Conservation (phyloP, 202 grass and related monocot species). For the Zoysia matrella region DNA sequence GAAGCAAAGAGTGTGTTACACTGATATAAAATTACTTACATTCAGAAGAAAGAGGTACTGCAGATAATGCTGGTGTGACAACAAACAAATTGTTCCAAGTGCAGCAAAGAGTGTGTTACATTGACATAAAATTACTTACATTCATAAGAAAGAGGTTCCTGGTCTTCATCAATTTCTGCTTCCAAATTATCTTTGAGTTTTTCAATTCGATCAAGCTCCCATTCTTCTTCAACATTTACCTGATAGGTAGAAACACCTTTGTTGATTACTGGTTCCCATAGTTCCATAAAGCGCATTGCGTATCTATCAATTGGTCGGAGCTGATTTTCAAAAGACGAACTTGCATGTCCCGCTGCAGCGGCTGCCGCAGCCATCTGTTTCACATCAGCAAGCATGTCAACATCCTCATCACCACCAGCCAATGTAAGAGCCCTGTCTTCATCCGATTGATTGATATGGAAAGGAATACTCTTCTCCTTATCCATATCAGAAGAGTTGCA, state of each 20-base stretch:
- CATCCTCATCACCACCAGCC: conserved; percentile 83
- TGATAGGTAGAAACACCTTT: conserved; percentile 72
- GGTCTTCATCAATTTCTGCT: conserved; percentile 98
- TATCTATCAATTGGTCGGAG: conserved; percentile 97
- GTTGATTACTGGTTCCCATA: conserved; percentile 94
- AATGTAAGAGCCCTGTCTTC: conserved; percentile 81
- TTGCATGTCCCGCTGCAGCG: conserved; percentile 88
- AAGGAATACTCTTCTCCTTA: conserved; percentile 60
- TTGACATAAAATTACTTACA: conserved; percentile 60
- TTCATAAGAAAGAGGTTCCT: conserved; percentile 94
- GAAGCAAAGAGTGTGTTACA: too few species aligned
- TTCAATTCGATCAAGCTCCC: conserved; percentile 98
- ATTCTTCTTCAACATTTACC: conserved; percentile 86
- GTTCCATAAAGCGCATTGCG: conserved; percentile 95
- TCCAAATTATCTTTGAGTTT: conserved; percentile 98
- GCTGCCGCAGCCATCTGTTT: conserved; percentile 98
- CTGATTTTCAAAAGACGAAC: conserved; percentile 98
- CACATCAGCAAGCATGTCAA: conserved; percentile 97
- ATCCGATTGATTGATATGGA: conserved; percentile 52
- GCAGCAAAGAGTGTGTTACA: background rate
- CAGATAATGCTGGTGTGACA: background rate
- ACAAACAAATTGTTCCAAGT: background rate
- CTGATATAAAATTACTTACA: too few species aligned
- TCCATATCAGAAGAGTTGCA: conserved; percentile 55
- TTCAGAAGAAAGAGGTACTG: too few species aligned